Conservation (phyloP, 1,139 yeast genomes). For the Taphrina wiesneri region DNA sequence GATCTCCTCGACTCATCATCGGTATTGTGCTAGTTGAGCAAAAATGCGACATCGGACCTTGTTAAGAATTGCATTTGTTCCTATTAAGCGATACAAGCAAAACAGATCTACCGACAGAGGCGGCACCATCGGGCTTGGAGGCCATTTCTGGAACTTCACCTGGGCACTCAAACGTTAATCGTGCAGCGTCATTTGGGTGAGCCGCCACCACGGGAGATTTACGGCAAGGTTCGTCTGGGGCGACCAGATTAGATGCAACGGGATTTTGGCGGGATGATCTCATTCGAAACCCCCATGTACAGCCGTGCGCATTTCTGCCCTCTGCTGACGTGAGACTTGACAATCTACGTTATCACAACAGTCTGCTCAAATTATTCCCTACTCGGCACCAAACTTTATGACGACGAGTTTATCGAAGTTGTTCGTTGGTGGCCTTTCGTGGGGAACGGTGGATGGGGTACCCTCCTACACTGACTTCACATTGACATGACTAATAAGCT, state of each 20-base stretch:
- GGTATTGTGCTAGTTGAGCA: no score
- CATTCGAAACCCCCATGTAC: constrained; percentile 1
- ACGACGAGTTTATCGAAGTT: constrained; percentile 26
- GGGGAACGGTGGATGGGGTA: constrained; percentile 30
- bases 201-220: constrained; percentile 2
- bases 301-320: not conserved
- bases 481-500: not conserved
- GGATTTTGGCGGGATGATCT: constrained; percentile 17
- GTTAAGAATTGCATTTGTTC: no score
- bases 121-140: no score
- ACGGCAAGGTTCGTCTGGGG: not conserved
- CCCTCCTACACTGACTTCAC: not conserved
- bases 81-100: no score
- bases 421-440: constrained; percentile 31
- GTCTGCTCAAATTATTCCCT: not conserved
- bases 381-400: constrained; percentile 1
- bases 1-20: not conserved
- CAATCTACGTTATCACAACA: not conserved
- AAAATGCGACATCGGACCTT: no score
- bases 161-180: no score
- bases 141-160: no score
- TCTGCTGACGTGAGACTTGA: constrained; percentile 9
- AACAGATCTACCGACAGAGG: no score
- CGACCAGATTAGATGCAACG: constrained; percentile 15
- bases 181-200: no score